Base-by-base conservation (phyloP, 2,329 filamentous ascomycete genomes). In the Aureobasidium musti region DNA sequence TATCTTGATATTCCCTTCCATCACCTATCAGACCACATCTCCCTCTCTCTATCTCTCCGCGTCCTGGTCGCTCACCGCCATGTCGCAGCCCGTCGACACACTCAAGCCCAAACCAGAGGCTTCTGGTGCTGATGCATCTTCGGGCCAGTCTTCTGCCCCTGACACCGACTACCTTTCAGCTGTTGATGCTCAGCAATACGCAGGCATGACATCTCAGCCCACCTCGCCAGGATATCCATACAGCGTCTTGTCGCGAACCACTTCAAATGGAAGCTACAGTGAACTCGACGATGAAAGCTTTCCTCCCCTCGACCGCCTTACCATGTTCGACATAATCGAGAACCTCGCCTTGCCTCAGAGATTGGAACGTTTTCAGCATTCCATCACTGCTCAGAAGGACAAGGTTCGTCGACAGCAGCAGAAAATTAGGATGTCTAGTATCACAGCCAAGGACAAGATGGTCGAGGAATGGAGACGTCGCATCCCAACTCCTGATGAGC, bases 391-490 rank as follows among this genome's bases (percentile, higher is more conserved):
- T 5, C 93, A 97, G 78, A 94, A 88, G 3, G 88, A 95, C 72
- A 95, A 91, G 77, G 89, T 98, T 37, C 88, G 89, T 69, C 88
- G 88, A 74, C 94, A 95, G 68, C 87, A 91, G 73, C 90, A 95
- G 76, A 92, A 87, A 67, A 79, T 97, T 69, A 91, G 91, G 76
- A 87, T 87, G 23, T 88, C 86, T 70, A 89, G 92, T 59, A 83
- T 89, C 73, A 86, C 87, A 72, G 93, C 94, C n/a, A 91, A 89
- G 74, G 89, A 96, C 71, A 89, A 91, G 68, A 92, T 98, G 74
- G 89, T 98, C 28, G 93, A 96, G 71, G 91, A 98, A 81, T 96
- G 91, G 92, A 88, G 91, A 67, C 89, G 91, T 65, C 87, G 93
- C 45, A 87, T 96, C 11, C 92, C 92, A 2, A 89, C 91, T 3